Percentiles rank a stretch among this genome's conserved stretches.
These are phyloP conservation scores for Acer campestre DNA, from an alignment of 345 rosid genomes.

Conservation along the genomic window DNA sequence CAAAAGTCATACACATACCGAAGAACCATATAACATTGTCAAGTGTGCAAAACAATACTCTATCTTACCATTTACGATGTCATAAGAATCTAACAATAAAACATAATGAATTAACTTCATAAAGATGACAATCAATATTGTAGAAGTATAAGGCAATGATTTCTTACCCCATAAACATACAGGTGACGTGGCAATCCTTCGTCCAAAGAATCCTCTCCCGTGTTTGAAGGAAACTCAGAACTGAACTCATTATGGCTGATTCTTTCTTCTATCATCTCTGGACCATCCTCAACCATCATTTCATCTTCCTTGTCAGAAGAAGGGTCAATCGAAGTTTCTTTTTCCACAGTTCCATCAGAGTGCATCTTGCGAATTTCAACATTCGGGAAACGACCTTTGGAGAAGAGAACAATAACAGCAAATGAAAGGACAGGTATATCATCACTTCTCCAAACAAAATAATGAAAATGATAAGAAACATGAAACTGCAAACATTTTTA, in stretches of 20 bases:
- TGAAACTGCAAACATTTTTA: conserved; percentile 1
- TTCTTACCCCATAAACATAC: conserved; percentile 75
- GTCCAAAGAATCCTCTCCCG: conserved; percentile 38
- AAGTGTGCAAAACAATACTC: background rate
- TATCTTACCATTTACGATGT: too few species aligned
- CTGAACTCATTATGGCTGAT: conserved; percentile 29
- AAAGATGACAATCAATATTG: background rate
- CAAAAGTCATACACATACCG: background rate
- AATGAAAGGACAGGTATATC: conserved; percentile 2
- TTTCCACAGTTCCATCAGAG: conserved; percentile 34
- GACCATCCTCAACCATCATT: conserved; percentile 33
- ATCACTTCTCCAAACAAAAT: background rate
- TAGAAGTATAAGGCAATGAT: conserved; percentile 13
- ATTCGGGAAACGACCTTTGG: conserved; percentile 61
- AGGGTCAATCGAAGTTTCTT: conserved; percentile 28
- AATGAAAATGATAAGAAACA: background rate
- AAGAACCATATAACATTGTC: background rate
- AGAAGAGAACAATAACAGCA: conserved; percentile 24
- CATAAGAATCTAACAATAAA: too few species aligned
- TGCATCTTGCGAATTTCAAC: conserved; percentile 68
- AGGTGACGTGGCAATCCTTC: conserved; percentile 37
- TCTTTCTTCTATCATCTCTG: conserved; percentile 32
- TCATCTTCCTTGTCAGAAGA: conserved; percentile 32
- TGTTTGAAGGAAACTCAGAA: conserved; percentile 31
- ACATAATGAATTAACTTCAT: background rate